Evolutionary conservation across 1,139 yeast species (phyloP).

Genomic region (Diutina rugosa): DNA sequence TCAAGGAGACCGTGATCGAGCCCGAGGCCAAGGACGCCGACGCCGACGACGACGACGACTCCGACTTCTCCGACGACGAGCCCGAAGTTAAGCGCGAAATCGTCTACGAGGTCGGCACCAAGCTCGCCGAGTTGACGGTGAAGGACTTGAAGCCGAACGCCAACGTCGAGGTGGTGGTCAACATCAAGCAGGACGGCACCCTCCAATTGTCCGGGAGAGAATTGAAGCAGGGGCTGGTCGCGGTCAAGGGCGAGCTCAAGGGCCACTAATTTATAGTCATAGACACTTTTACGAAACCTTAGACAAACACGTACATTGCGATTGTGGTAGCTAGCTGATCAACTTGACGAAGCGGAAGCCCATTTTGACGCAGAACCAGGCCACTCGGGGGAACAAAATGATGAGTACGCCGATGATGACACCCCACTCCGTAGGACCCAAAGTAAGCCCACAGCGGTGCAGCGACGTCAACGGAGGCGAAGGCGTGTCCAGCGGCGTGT

Average conservation of each 20-base stretch:
- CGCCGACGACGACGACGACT: conserved; percentile 12
- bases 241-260: conserved; percentile 36
- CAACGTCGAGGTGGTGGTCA: conserved; percentile 67
- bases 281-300: too few relatives aligned
- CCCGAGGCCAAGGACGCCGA: conserved; percentile 42
- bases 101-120: conserved; percentile 60
- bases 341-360: neutral
- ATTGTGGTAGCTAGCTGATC: neutral
- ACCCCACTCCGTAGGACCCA: neutral
- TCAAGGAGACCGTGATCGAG: conserved; percentile 69
- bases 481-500: too few relatives aligned
- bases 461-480: too few relatives aligned
- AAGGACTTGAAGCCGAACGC: conserved; percentile 59
- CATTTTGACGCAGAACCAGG: neutral
- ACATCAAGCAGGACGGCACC: conserved; percentile 74
- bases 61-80: conserved; percentile 33
- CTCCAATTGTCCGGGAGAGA: conserved; percentile 79
- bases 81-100: conserved; percentile 69
- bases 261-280: neutral
- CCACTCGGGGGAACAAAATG: neutral
- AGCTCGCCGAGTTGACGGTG: conserved; percentile 69
- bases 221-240: conserved; percentile 51
- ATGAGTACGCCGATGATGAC: neutral
- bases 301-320: neutral
- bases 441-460: neutral